A percentile compares a stretch with the other conserved stretches of the same genome.
Evolutionary conservation across 306 rosid species (phyloP).

Genomic region (Casuarina cunninghamiana): DNA sequence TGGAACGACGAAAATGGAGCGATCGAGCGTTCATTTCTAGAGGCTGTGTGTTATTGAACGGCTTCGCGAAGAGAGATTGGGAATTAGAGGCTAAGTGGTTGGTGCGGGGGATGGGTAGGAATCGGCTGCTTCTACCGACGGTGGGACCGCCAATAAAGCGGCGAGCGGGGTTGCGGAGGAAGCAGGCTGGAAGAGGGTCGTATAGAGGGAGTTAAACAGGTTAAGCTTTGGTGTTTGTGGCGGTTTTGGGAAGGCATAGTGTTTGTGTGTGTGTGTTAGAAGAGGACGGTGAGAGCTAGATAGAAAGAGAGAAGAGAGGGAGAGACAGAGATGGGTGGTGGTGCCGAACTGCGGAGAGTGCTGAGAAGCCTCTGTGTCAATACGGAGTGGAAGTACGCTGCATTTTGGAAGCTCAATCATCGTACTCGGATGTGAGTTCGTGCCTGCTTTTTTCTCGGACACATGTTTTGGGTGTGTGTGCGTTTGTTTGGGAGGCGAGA

Average conservation of each 20-base stretch:
- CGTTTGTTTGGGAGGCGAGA: not conserved
- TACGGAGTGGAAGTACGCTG: slow-evolving; percentile 91
- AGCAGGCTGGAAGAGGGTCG: slow-evolving; percentile 99
- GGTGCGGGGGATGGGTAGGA: slow-evolving; percentile 70
- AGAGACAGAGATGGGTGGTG: slow-evolving; percentile 5
- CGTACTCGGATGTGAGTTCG: slow-evolving; percentile 73
- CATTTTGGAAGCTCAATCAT: slow-evolving; percentile 92
- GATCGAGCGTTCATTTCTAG: not conserved
- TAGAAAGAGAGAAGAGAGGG: not conserved
- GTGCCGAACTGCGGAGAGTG: slow-evolving; percentile 53
- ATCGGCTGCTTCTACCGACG: slow-evolving; percentile 69
- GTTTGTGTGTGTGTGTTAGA: not conserved
- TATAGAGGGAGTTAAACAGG: slow-evolving; percentile 77
- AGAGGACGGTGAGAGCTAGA: not conserved
- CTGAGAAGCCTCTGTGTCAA: slow-evolving; percentile 78
- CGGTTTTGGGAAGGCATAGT: slow-evolving; percentile 15
- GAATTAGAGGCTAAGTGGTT: slow-evolving; percentile 25
- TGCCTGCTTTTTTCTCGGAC: not conserved
- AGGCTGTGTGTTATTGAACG: slow-evolving; percentile 24
- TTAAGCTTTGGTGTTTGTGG: slow-evolving; percentile 9
- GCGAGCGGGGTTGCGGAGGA: slow-evolving; percentile 97
- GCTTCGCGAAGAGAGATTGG: slow-evolving; percentile 27
- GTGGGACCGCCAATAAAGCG: slow-evolving; percentile 98
- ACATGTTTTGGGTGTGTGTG: not conserved
- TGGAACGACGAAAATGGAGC: not conserved